phyloP scores from a whole-genome alignment of 1,284 basidiomycete species.

The Heliocybe sulcata region DNA sequence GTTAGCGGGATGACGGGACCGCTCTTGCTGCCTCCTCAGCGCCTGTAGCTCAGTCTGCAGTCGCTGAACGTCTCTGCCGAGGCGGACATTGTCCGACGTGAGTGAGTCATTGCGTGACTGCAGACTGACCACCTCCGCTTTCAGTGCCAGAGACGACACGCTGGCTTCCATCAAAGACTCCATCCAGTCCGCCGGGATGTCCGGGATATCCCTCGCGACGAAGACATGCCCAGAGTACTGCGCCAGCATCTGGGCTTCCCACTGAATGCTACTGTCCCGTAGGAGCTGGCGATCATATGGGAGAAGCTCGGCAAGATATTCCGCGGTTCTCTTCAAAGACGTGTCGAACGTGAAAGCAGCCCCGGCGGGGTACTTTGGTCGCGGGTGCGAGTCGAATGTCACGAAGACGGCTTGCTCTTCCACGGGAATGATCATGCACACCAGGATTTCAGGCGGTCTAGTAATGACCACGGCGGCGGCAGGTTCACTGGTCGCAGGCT shows the following conservation, averaged over 20 bases:
- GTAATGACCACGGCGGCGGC: conserved; percentile 50
- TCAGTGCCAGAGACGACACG: conserved; percentile 33
- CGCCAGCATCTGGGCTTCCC: conserved; percentile 55
- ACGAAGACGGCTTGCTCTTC: conserved; percentile 31
- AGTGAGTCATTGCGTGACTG: conserved; percentile 23
- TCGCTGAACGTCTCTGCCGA: conserved; percentile 12
- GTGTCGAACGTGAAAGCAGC: conserved; percentile 46
- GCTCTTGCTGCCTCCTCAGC: conserved; percentile 13
- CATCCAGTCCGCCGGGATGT: conserved; percentile 17
- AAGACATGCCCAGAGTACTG: conserved; percentile 54
- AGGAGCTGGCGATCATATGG: conserved; percentile 37
- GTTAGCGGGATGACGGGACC: not conserved
- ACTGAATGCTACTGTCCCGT: conserved; percentile 37
- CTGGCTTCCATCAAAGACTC: conserved; percentile 39
- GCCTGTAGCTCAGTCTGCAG: conserved; percentile 24
- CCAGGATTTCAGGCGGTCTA: conserved; percentile 61
- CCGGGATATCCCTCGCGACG: conserved; percentile 19
- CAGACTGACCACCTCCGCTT: conserved; percentile 31
- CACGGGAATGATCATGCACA: conserved; percentile 41
- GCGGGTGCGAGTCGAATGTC: conserved; percentile 59
- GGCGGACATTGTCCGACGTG: conserved; percentile 21
- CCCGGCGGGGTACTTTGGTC: conserved; percentile 48
- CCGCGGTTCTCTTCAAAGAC: conserved; percentile 31
- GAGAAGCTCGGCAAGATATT: conserved; percentile 40
- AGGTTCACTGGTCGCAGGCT: conserved; percentile 6